These are phyloP conservation scores for Triticum aestivum DNA, from an alignment of 176 grass and related monocot species.

Conservation along the genomic window DNA sequence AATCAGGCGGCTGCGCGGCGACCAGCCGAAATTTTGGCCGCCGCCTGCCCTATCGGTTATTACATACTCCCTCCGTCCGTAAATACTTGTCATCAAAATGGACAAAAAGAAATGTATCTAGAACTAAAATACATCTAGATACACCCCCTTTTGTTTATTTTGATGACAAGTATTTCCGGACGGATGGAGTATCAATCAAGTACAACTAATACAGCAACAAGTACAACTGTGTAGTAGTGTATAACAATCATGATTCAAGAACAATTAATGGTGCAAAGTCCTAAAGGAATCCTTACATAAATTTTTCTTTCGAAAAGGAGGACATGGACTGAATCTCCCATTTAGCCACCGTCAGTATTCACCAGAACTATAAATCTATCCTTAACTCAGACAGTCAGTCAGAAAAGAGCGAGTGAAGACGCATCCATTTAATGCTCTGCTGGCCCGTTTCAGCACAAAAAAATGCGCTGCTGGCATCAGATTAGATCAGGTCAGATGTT, in stretches of 20 bases:
- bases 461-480: background rate
- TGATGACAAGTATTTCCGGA: too few species aligned
- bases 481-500: conserved; percentile 18
- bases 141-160: too few species aligned
- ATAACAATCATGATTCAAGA: background rate
- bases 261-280: background rate
- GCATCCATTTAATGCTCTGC: background rate
- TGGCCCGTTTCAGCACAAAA: background rate
- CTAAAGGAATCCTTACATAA: background rate
- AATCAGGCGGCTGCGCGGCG: too few species aligned
- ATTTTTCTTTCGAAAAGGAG: too few species aligned
- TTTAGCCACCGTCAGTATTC: background rate
- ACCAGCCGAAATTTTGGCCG: too few species aligned
- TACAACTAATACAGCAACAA: background rate
- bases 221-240: background rate
- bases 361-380: background rate
- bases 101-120: too few species aligned
- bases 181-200: too few species aligned
- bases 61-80: too few species aligned
- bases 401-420: background rate
- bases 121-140: too few species aligned
- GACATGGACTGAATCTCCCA: background rate
- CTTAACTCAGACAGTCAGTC: background rate
- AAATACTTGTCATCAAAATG: too few species aligned
- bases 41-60: too few species aligned